Evolutionary conservation across 805 yeast genomes (phyloP), one percentile per base, ranked within the genome.

Genomic region (Sporopachydermia lactativora): DNA sequence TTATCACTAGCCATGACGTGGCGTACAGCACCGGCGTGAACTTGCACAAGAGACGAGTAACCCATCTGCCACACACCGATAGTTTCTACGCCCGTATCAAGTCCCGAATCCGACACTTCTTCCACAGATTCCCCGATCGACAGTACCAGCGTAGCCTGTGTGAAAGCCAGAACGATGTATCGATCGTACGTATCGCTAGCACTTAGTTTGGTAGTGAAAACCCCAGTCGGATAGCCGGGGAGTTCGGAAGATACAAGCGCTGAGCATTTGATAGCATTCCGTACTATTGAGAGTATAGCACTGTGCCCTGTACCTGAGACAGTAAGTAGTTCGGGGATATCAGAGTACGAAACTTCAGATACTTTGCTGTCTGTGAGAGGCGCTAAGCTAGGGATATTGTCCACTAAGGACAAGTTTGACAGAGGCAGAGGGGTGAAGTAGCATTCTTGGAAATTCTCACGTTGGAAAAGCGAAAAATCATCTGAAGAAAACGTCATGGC

Each of bases 41-140:
- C 67, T 54, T 89, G 98, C 4, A 80, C 71, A 0, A 86, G 54
- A 0, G 89, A 72, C 3, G 56, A 50, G 2, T 46, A 44, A 0
- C 94, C 94, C 43, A 88, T 64, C 48, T 78, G 83, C 37, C 73
- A 76, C 0, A 83, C 77, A 2, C 70, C 72, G 2, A 89, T 49
- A 0, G 97, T 85, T 2, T 71, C 65, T 24, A 73, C 73, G 19
- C 68, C 64, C 0, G 66, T 50, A 1, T 68, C 56, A n/a, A 85
- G 62, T 0, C 79, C 77, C 0, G 88, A 74, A 43, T 76, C 78
- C 1, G 71, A 65, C 5, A 79, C 80, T 49, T 82, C 86, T 43
- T 80, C 86, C 2, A 83, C 83, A 0, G 73, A 75, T 47, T 82
- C 95, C 4, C 92, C 94, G 39, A 84, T 75, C 2, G 81, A 69